Conservation (phyloP, 1,139 yeast genomes). For the Saccharomyces pastorianus region DNA sequence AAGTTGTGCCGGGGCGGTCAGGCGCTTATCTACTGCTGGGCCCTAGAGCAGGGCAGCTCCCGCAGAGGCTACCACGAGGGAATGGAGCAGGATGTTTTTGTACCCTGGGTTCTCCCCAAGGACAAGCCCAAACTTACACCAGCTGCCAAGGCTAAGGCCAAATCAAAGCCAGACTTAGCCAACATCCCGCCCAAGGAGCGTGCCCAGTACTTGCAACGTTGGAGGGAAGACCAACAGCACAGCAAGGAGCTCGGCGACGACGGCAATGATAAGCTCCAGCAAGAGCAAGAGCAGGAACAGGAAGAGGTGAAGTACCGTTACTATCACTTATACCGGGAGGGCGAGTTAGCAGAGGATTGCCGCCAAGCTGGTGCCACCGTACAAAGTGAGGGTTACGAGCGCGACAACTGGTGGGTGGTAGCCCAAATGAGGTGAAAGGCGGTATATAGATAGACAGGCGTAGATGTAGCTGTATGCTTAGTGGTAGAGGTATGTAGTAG, state of each 20-base stretch:
- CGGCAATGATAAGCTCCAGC: slow-evolving; percentile 6
- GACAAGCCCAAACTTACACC: slow-evolving; percentile 28
- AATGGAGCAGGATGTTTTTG: slow-evolving; percentile 86
- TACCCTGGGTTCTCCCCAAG: slow-evolving; percentile 81
- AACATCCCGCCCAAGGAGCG: slow-evolving; percentile 25
- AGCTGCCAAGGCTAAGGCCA: slow-evolving; percentile 11
- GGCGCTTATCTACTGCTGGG: slow-evolving; percentile 89
- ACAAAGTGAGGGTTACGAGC: slow-evolving; percentile 73
- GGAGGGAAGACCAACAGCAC: slow-evolving; percentile 25
- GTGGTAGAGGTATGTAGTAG: not conserved
- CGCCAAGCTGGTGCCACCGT: slow-evolving; percentile 57
- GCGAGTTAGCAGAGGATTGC: slow-evolving; percentile 75
- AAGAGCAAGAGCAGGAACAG: slow-evolving; percentile 6
- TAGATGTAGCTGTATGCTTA: not conserved
- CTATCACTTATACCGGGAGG: slow-evolving; percentile 77
- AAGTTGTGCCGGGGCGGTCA: slow-evolving; percentile 54
- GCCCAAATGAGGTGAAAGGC: slow-evolving; percentile 29
- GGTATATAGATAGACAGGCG: not conserved
- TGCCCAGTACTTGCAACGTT: slow-evolving; percentile 21
- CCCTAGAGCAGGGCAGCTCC: slow-evolving; percentile 80
- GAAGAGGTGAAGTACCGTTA: slow-evolving; percentile 61
- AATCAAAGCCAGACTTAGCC: slow-evolving; percentile 22
- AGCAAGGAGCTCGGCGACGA: slow-evolving; percentile 11
- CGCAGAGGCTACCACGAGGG: slow-evolving; percentile 84
- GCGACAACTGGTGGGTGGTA: slow-evolving; percentile 89